These are phyloP conservation scores for Volvox africanus DNA, from an alignment of 139 green algal species.

Conservation along the genomic window DNA sequence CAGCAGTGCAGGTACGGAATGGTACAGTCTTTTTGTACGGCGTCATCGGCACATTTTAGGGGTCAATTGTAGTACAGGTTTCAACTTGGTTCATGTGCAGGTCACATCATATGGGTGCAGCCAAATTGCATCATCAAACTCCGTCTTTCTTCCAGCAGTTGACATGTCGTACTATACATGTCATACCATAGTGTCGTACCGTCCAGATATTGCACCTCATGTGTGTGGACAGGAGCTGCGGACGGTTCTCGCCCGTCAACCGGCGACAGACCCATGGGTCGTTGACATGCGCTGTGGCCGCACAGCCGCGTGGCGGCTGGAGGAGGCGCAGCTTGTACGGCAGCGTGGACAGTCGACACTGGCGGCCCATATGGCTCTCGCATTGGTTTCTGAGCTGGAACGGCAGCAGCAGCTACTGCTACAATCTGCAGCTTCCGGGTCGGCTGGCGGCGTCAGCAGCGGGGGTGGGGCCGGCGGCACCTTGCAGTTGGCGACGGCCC, in stretches of 20 bases:
- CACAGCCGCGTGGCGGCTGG: conserved; percentile 37
- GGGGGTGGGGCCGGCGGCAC: conserved; percentile 11
- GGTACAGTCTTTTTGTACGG: too few relatives aligned
- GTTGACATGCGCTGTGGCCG: not conserved
- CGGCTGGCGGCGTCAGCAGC: not conserved
- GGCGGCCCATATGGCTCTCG: conserved; percentile 30
- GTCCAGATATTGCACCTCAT: too few relatives aligned
- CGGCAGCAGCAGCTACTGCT: not conserved
- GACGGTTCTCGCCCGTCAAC: not conserved
- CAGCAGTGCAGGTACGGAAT: conserved; percentile 21
- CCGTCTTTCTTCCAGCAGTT: too few relatives aligned
- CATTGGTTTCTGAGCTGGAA: conserved; percentile 9
- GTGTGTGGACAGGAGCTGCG: conserved; percentile 17
- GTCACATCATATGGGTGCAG: too few relatives aligned
- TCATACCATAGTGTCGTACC: too few relatives aligned
- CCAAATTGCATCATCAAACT: too few relatives aligned
- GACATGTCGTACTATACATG: too few relatives aligned
- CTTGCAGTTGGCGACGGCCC: conserved; percentile 61
- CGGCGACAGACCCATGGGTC: not conserved
- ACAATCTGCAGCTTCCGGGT: not conserved
- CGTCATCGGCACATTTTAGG: too few relatives aligned
- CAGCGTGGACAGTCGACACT: not conserved
- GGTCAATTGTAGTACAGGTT: too few relatives aligned
- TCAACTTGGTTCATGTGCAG: too few relatives aligned
- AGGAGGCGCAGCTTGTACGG: conserved; percentile 23